Conservation (phyloP, 148 eudicot genomes). For the Talinum fruticosum region DNA sequence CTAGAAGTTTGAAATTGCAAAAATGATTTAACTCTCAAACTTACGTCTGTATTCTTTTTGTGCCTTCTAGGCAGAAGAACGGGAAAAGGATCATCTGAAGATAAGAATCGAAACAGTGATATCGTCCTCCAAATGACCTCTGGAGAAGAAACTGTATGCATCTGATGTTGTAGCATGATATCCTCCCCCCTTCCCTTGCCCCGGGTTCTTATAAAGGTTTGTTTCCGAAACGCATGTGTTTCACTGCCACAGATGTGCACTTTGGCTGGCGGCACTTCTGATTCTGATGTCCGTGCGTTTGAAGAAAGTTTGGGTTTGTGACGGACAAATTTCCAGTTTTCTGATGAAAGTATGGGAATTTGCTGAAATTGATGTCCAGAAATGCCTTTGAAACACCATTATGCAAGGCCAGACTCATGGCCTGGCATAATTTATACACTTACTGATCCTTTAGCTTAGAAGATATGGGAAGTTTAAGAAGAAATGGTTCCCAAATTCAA, state of each 20-base stretch:
- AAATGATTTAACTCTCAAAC: background rate
- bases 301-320: background rate
- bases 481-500: too few species aligned
- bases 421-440: too few species aligned
- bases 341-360: background rate
- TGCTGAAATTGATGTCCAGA: background rate
- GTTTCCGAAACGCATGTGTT: background rate
- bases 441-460: too few species aligned
- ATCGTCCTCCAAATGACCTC: background rate
- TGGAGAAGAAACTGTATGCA: background rate
- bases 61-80: background rate
- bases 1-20: background rate
- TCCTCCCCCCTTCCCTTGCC: background rate
- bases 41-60: background rate
- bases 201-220: background rate
- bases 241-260: background rate
- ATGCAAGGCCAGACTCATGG: too few species aligned
- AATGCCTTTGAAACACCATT: too few species aligned
- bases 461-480: too few species aligned
- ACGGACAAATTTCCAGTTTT: background rate
- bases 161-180: background rate
- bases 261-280: background rate
- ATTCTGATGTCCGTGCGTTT: background rate
- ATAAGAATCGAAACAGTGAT: background rate
- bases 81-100: slow-evolving; percentile 4